These are phyloP conservation scores for Xylariaceae sp. DNA, from an alignment of 2,329 filamentous ascomycete species.

Conservation along the genomic window DNA sequence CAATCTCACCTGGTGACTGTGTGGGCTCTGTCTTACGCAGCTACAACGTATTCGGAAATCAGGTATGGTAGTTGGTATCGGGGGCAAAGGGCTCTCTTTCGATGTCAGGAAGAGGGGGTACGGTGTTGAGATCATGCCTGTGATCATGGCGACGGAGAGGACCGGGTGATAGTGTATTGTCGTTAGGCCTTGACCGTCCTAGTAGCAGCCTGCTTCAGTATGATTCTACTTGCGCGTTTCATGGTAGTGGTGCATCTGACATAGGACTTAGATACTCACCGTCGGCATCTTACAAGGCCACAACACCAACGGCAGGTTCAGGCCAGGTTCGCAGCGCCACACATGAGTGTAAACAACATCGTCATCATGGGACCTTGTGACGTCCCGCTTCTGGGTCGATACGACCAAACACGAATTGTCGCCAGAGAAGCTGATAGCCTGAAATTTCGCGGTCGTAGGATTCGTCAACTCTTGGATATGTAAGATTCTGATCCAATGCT, in stretches of 20 bases:
- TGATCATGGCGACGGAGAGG: conserved; percentile 2
- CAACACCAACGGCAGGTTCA: conserved; percentile 1
- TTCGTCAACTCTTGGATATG: conserved; percentile 4
- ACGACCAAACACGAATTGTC: conserved; percentile 7
- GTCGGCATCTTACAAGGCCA: conserved; percentile 7
- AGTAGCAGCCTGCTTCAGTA: not conserved
- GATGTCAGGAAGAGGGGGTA: conserved; percentile 5
- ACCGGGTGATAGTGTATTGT: conserved; percentile 7
- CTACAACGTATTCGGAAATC: conserved; percentile 6
- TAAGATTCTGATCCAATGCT: conserved; percentile 4
- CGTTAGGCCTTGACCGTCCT: conserved; percentile 6
- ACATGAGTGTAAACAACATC: conserved; percentile 7
- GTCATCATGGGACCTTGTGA: conserved; percentile 5
- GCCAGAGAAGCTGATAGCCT: conserved; percentile 2
- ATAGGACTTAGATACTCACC: not conserved
- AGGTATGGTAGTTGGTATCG: conserved; percentile 1
- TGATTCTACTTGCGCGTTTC: not conserved
- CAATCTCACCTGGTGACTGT: conserved; percentile 2
- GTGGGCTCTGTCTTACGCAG: not conserved
- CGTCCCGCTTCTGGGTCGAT: conserved; percentile 5
- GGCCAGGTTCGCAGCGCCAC: conserved; percentile 2
- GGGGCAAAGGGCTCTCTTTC: conserved; percentile 1
- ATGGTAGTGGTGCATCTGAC: not conserved
- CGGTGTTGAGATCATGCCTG: conserved; percentile 4
- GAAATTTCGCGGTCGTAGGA: conserved; percentile 2